Conservation (phyloP, 2,329 filamentous ascomycete genomes). For the Podosphaera fusca region DNA sequence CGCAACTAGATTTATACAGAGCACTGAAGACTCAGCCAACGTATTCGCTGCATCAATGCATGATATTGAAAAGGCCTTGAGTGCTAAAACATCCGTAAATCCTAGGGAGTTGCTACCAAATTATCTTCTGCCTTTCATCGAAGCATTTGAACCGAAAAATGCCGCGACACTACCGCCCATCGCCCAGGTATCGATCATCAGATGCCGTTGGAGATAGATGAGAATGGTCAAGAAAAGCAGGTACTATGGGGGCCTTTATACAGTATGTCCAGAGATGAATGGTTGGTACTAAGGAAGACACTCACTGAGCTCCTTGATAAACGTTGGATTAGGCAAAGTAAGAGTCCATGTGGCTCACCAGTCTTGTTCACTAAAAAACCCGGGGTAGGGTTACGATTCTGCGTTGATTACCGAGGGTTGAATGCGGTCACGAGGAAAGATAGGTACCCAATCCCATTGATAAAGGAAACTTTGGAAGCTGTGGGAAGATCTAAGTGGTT, state of each 20-base stretch:
- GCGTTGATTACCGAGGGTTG: not conserved
- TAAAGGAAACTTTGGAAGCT: not conserved
- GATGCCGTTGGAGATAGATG: no score
- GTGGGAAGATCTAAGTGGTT: not conserved
- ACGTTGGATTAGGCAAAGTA: not conserved
- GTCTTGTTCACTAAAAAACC: not conserved
- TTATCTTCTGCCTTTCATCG: no score
- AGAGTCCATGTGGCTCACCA: not conserved
- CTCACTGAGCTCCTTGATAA: not conserved
- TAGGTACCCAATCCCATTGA: not conserved
- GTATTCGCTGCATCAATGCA: not conserved
- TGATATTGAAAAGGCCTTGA: not conserved
- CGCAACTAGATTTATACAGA: not conserved
- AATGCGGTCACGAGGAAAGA: not conserved
- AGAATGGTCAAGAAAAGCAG: no score
- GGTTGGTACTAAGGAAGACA: not conserved
- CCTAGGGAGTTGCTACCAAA: no score
- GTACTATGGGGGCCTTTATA: no score
- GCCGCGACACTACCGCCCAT: no score
- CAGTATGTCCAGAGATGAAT: no score
- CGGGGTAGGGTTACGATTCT: not conserved
- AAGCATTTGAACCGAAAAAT: no score
- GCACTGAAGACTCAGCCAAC: not conserved
- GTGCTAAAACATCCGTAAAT: no score
- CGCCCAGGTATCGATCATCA: no score